Conservation (phyloP, 2,329 filamentous ascomycete species). For the Fusarium piperis region DNA sequence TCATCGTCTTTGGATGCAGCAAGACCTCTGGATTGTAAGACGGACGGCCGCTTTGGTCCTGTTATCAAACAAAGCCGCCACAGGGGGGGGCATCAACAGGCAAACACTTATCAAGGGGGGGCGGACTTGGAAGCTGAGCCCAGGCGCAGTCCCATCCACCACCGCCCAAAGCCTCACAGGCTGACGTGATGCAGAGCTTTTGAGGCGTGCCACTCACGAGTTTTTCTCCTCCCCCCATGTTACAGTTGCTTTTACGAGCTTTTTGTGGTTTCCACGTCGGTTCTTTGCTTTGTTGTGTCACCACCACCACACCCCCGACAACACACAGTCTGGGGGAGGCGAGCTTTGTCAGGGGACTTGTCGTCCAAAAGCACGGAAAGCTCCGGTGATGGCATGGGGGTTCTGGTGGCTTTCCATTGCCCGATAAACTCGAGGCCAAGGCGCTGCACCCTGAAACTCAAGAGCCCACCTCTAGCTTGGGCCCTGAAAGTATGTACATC, state of each 20-base stretch:
- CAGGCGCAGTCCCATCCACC: too few relatives aligned
- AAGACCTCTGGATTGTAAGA: background rate
- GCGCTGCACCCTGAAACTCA: slow-evolving; percentile 12
- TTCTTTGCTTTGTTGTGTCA: slow-evolving; percentile 28
- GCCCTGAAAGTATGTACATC: slow-evolving; percentile 9
- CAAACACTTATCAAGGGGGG: slow-evolving; percentile 3
- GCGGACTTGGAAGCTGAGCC: too few relatives aligned
- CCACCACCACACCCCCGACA: slow-evolving; percentile 30
- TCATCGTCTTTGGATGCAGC: slow-evolving; percentile 9
- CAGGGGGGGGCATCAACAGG: background rate
- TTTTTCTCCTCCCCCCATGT: background rate
- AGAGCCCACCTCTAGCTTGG: slow-evolving; percentile 6
- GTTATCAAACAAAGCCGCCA: slow-evolving; percentile 6
- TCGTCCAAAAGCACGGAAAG: background rate
- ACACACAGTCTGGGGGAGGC: slow-evolving; percentile 16
- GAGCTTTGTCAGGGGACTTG: slow-evolving; percentile 11
- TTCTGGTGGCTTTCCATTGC: slow-evolving; percentile 21
- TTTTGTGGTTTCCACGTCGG: background rate
- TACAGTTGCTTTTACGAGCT: slow-evolving; percentile 6
- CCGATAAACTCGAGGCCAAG: slow-evolving; percentile 24
- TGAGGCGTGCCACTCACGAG: slow-evolving; percentile 23
- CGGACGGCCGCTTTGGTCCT: background rate
- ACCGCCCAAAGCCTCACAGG: slow-evolving; percentile 10
- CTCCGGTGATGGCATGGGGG: background rate
- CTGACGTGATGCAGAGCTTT: slow-evolving; percentile 31